phyloP scores from a whole-genome alignment of 1,284 basidiomycete genomes.

The Trametes versicolor region DNA sequence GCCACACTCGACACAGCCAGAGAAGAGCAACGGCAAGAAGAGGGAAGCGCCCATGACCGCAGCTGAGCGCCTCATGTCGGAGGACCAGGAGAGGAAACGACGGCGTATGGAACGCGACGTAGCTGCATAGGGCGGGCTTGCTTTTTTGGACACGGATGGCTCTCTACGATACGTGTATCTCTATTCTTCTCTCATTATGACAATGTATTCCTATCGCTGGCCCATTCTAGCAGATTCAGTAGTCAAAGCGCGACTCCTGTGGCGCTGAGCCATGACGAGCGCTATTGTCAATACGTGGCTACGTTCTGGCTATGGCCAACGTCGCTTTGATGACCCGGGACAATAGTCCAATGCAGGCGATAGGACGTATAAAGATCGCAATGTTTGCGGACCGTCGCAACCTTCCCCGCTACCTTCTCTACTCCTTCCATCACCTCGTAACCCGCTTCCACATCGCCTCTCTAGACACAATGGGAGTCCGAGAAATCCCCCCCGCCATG shows the following conservation, averaged over 20 bases:
- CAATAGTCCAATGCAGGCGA: conserved; percentile 26
- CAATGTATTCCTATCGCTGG: conserved; percentile 28
- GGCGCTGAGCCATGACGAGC: conserved; percentile 7
- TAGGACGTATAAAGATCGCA: conserved; percentile 23
- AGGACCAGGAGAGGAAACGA: conserved; percentile 88
- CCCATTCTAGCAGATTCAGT: neutral
- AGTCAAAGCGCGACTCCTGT: conserved; percentile 10
- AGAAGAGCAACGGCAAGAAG: conserved; percentile 53
- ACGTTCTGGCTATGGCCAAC: conserved; percentile 13
- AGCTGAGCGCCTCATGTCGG: conserved; percentile 86
- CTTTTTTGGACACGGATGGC: conserved; percentile 18
- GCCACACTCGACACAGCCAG: conserved; percentile 30
- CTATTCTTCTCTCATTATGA: conserved; percentile 24
- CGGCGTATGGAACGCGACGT: conserved; percentile 70
- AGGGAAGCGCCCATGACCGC: conserved; percentile 74
- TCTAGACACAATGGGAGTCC: conserved; percentile 20
- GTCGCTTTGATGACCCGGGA: conserved; percentile 23
- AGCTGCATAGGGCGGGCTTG: conserved; percentile 34
- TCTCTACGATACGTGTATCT: conserved; percentile 37
- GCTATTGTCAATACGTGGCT: conserved; percentile 22
- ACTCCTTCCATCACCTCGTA: conserved; percentile 8
- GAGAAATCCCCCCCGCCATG: conserved; percentile 14
- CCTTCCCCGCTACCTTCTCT: conserved; percentile 13
- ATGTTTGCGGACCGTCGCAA: conserved; percentile 9
- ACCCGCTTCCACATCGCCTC: conserved; percentile 1